Percentiles rank a stretch among this genome's conserved stretches.
These are phyloP conservation scores for Nissolia schottii DNA, from an alignment of 306 rosid genomes.

Conservation along the genomic window DNA sequence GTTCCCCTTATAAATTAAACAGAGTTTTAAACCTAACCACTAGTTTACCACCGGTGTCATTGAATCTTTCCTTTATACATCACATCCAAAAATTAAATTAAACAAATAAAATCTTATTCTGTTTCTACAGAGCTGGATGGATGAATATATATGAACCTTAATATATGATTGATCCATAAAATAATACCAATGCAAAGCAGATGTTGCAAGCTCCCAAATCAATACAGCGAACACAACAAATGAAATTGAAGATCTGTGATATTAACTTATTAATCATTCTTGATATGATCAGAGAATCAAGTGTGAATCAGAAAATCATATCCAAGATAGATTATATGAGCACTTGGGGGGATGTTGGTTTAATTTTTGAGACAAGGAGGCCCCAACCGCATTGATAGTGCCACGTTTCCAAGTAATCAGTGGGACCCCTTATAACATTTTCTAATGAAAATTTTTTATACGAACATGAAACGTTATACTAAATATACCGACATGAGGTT, in stretches of 20 bases:
- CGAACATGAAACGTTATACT: too few relatives aligned
- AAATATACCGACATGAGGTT: too few relatives aligned
- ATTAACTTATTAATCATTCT: conserved; percentile 12
- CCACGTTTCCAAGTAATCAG: conserved; percentile 56
- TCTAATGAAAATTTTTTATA: too few relatives aligned
- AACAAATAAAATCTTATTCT: background rate
- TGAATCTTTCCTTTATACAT: conserved; percentile 3
- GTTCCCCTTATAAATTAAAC: background rate
- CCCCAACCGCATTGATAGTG: conserved; percentile 43
- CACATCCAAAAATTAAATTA: conserved; percentile 5
- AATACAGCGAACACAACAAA: conserved; percentile 20
- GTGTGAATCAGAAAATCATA: conserved; percentile 41
- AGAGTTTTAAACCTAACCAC: background rate
- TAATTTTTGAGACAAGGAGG: conserved; percentile 47
- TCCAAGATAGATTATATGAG: conserved; percentile 64
- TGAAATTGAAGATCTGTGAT: conserved; percentile 9
- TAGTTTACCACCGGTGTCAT: background rate
- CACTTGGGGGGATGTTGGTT: conserved; percentile 85
- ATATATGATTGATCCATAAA: conserved; percentile 9
- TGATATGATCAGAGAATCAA: conserved; percentile 37
- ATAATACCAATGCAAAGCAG: conserved; percentile 8
- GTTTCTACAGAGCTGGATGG: background rate
- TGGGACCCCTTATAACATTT: conserved; percentile 30
- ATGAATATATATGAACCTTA: background rate
- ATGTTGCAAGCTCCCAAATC: conserved; percentile 6